Evolutionary conservation across 2,329 filamentous ascomycete genomes (phyloP), one percentile per base, ranked within the genome.

Genomic region (Teratosphaeria viscida): DNA sequence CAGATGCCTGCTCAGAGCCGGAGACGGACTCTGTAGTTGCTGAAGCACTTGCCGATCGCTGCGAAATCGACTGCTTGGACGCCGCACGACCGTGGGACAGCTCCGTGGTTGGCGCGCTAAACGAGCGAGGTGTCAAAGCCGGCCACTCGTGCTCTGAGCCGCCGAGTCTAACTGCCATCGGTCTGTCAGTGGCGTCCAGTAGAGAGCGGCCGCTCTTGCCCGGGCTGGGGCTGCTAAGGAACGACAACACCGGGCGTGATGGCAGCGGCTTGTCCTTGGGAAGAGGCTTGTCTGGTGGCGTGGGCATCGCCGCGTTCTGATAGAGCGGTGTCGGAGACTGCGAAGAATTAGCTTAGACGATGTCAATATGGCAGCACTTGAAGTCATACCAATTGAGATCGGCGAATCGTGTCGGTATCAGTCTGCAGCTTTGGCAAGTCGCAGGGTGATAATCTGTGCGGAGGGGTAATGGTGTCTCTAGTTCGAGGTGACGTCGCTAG

Each of bases 251-350:
- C 2, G 75, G 75, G 10, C 71, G 70, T 49, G 72, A 70, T 8
- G 75, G 75, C 4, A 77, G 65, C n/a, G 73, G 70, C 62, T 77
- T 77, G 37, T 75, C 62, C 29, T 43, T 49, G 52, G 52, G 56
- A 26, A 57, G 54, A 19, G 52, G 37, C 35, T 60, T 60, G 59
- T 58, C 26, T 27, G 43, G 19, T 10, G n/a, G 43, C 16, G 43
- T 19, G 19, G 43, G 43, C 43, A 49, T 49, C n/a, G 43, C 43
- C 19, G 43, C n/a, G 43, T 49, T 49, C 43, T 49, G n/a, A 11
- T 49, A 49, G 19, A 49, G 43, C 10, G 43, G 43, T 23, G 43
- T 49, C 8, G 43, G 43, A 23, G 19, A 49, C 43, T 49, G 43
- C 16, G n/a, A n/a, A 19, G 43, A 19, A 23, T 49, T 23, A 49